These are phyloP conservation scores for Rhizomucor pusillus DNA, from an alignment of 371 early-diverging fungal genomes.

Conservation along the genomic window DNA sequence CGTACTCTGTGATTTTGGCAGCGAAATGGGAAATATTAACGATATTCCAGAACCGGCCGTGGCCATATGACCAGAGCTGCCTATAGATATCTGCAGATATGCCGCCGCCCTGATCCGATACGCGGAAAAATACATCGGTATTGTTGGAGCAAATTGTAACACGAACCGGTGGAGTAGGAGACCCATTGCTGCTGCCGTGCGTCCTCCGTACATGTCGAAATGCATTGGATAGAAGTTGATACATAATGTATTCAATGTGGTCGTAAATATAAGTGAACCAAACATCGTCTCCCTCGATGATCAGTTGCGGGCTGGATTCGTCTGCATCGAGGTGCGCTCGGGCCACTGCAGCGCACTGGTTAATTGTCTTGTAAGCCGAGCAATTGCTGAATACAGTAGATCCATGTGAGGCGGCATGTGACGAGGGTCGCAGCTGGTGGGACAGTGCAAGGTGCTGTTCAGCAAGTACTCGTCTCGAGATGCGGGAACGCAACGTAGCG, in stretches of 20 bases:
- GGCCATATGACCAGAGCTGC: slow-evolving; percentile 73
- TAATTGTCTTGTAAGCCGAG: slow-evolving; percentile 54
- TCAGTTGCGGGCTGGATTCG: slow-evolving; percentile 22
- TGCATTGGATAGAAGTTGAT: slow-evolving; percentile 78
- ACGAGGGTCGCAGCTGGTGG: slow-evolving; percentile 21
- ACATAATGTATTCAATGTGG: slow-evolving; percentile 84
- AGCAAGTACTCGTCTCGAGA: slow-evolving; percentile 80
- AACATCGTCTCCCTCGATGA: slow-evolving; percentile 63
- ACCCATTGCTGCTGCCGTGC: slow-evolving; percentile 8
- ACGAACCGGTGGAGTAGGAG: slow-evolving; percentile 51
- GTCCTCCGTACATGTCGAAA: slow-evolving; percentile 49
- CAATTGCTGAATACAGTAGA: slow-evolving; percentile 59
- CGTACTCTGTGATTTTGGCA: slow-evolving; percentile 55
- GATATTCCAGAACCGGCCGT: slow-evolving; percentile 54
- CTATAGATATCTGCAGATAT: slow-evolving; percentile 51
- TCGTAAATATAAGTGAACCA: slow-evolving; percentile 82
- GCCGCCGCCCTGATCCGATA: slow-evolving; percentile 84
- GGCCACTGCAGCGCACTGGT: slow-evolving; percentile 55
- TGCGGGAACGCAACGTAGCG: slow-evolving; percentile 72
- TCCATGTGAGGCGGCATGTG: slow-evolving; percentile 6
- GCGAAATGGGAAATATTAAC: slow-evolving; percentile 56
- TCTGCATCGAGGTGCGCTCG: slow-evolving; percentile 18
- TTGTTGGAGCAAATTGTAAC: slow-evolving; percentile 70
- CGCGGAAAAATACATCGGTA: slow-evolving; percentile 69
- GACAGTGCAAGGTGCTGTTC: slow-evolving; percentile 81